Evolutionary conservation across 148 eudicot species (phyloP), one percentile per base, ranked within the genome.

Genomic region (Amaranthus cruentus): DNA sequence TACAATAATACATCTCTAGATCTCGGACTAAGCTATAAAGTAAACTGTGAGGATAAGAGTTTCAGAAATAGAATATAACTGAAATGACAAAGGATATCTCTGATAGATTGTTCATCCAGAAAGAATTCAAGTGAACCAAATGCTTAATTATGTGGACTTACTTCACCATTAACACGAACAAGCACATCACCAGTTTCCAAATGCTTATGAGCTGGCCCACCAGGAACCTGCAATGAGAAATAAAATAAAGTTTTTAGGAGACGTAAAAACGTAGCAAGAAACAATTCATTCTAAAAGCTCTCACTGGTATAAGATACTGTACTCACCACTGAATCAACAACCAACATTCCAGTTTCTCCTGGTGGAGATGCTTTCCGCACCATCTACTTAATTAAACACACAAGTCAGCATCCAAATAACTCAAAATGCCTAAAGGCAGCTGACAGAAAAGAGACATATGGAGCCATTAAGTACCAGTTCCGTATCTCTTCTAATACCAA

Each of bases 171-270:
- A 60, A 92, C 78, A 71, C 81, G 80, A 76, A 96, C 86, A 83
- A 96, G 97, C 76, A 96, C 97, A 80, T 96, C 99, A 79, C 99
- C 99, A 59, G 99, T 87, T 87, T 92, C 96, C 90, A 96, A 82
- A 79, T 78, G 86, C 63, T 83, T 88, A 68, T 90, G 81, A 52
- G 94, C 91, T 78, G 97, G 99, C 63, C 99, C 99, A 68, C 96
- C 99, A 21, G 97, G 99, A 68, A 96, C 99, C 99, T 96, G 80
- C 44, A 85, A 73, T 57, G 77, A 71, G 70, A 21, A 79, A 65
- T 54, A 8, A 14, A 61, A 8, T 50, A 28, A 28, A 28, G 38
- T 28, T 28, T 28, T 28, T 28, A 28, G 38, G 38, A 2, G 38
- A 28, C 38, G 38, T 28, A 28, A 28, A 28, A 28, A 28, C 38